Conservation (phyloP, 2,329 filamentous ascomycete genomes). For the Colletotrichum siamense region DNA sequence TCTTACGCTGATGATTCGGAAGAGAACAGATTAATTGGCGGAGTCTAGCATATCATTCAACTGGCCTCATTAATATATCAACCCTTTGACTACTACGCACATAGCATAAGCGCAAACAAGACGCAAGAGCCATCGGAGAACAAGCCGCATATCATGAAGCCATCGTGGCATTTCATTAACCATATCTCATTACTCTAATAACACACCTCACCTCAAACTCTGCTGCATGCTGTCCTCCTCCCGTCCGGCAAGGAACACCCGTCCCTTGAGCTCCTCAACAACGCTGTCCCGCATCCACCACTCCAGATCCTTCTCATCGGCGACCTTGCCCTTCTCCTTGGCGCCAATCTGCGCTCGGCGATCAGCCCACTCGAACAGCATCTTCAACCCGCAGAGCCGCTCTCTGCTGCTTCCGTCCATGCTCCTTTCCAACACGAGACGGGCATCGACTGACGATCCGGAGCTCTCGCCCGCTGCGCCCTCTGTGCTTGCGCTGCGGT, state of each 20-base stretch:
- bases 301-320: constrained; percentile 33
- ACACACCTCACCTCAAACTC: neutral
- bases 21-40: accelerated
- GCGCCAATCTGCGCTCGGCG: constrained; percentile 41
- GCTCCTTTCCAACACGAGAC: constrained; percentile 68
- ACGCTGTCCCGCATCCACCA: constrained; percentile 64
- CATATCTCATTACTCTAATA: neutral
- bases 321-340: constrained; percentile 14
- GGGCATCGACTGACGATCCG: constrained; percentile 67
- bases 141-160: neutral
- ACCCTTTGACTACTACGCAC: neutral
- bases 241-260: constrained; percentile 54
- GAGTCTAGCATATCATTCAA: neutral
- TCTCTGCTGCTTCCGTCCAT: constrained; percentile 45
- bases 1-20: accelerated
- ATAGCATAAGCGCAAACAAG: neutral
- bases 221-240: neutral
- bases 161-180: neutral
- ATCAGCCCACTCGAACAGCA: constrained; percentile 64
- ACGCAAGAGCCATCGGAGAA: neutral
- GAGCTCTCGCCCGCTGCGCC: constrained; percentile 46
- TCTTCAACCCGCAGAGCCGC: constrained; percentile 51
- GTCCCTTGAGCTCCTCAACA: constrained; percentile 60
- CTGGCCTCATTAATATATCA: neutral
- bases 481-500: constrained; percentile 52